Base-by-base conservation (phyloP, 2,329 filamentous ascomycete species). In the Leptodontidium sp. region DNA sequence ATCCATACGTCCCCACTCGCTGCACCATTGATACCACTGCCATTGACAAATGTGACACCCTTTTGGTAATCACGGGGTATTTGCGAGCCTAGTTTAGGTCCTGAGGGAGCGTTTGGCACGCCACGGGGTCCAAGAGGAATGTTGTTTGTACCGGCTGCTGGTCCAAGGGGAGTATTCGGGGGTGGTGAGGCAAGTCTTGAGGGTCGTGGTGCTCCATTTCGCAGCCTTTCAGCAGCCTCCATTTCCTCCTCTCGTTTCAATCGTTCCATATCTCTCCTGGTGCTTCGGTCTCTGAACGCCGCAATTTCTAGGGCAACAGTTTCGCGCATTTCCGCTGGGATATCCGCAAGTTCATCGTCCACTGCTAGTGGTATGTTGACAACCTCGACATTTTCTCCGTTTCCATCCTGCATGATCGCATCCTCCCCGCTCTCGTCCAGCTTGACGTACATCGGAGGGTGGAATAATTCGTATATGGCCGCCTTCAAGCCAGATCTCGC, bases 281-380 rank as follows among this genome's bases (percentile, higher is more conserved):
- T 97, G 74, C 95, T 98, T 24, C 95, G 88, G 73, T 99, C 96
- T 72, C 96, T 88, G 83, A 99, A 99, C 0, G 94, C 93, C 0
- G 93, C 90, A 76, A 99, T 99, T 79, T 99, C 97, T 67, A 91
- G 91, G 0, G 96, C 93, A 17, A 99, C 96, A 0, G 93, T 94
- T 78, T 97, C 96, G 29, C 96, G 90, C 93, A 97, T 97, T 78
- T 98, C 96, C 0, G 93, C 91, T 0, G 96, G 96, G 59, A 99
- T 98, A 76, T 99, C 96, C 24, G 94, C 91, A 55, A 99, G 85
- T 77, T 99, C 96, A 77, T 99, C 97, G 71, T 99, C 96, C 64
- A 92, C 88, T 0, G 91, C 90, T 40, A 97, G 86, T 4, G 94
- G 91, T 68, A 98, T 97, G 68, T 94, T 97, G 72, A 97, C 91